Evolutionary conservation across 2,329 filamentous ascomycete genomes (phyloP).

Genomic region (Claviceps humidiphila): DNA sequence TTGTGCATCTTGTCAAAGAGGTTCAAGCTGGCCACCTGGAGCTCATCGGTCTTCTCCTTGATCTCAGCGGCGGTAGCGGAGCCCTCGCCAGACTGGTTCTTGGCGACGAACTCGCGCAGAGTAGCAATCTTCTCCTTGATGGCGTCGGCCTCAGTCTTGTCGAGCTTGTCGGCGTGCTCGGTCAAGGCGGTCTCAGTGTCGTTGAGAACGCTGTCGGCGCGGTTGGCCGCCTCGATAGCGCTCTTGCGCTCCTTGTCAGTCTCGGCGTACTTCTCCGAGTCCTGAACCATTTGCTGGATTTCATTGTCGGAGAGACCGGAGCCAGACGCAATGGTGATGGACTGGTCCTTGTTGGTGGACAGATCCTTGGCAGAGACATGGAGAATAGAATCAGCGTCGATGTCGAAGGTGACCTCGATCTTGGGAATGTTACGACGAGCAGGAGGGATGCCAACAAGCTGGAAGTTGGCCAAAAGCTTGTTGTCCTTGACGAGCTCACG

Average conservation of each 20-base stretch:
- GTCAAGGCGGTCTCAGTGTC: conserved; percentile 97
- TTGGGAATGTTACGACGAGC: conserved; percentile 94
- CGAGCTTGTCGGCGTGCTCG: conserved; percentile 89
- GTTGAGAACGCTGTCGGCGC: conserved; percentile 88
- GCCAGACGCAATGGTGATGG: conserved; percentile 95
- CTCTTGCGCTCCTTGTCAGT: conserved; percentile 93
- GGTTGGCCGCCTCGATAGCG: conserved; percentile 93
- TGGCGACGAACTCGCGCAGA: conserved; percentile 80
- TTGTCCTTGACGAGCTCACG: conserved; percentile 98
- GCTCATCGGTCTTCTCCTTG: conserved; percentile 97
- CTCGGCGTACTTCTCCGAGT: conserved; percentile 94
- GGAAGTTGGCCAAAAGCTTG: conserved; percentile 98
- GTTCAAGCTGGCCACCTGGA: conserved; percentile 89
- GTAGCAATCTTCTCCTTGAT: conserved; percentile 86
- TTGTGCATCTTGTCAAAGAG: conserved; percentile 99
- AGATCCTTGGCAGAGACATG: conserved; percentile 98
- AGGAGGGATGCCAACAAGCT: conserved; percentile 92
- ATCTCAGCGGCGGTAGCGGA: conserved; percentile 78
- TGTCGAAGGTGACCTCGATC: conserved; percentile 96
- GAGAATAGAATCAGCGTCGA: conserved; percentile 94
- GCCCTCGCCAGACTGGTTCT: conserved; percentile 89
- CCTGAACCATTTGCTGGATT: conserved; percentile 95
- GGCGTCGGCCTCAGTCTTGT: conserved; percentile 87
- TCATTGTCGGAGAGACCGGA: conserved; percentile 90
- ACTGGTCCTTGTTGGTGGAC: conserved; percentile 98